Conservation (phyloP, 495 filamentous ascomycete genomes). For the Friedmanniomyces simplex region DNA sequence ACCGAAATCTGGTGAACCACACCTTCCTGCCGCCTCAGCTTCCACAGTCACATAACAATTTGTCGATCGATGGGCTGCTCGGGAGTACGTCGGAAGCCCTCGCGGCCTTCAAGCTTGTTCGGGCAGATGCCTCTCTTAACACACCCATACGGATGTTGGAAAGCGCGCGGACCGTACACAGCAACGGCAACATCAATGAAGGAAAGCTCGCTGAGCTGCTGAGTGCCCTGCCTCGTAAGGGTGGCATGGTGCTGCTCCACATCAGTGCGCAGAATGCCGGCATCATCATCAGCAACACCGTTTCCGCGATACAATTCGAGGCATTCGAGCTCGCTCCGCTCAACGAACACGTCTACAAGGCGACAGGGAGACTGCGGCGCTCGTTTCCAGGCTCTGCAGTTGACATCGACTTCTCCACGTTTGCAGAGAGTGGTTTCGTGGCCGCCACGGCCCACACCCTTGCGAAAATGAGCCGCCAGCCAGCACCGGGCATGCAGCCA, state of each 20-base stretch:
- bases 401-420: constrained; percentile 25
- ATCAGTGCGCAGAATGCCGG: constrained; percentile 52
- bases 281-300: constrained; percentile 36
- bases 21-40: constrained; percentile 50
- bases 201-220: neutral
- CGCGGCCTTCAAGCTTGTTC: neutral
- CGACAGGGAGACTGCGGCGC: constrained; percentile 41
- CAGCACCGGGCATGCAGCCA: constrained; percentile 30
- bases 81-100: neutral
- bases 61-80: neutral
- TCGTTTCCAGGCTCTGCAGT: constrained; percentile 46
- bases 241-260: constrained; percentile 21
- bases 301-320: constrained; percentile 35
- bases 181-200: neutral
- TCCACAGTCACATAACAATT: constrained; percentile 33
- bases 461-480: constrained; percentile 35
- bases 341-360: constrained; percentile 38
- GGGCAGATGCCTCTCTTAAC: neutral
- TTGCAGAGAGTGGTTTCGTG: constrained; percentile 33
- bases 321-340: constrained; percentile 47
- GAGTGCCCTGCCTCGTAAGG: neutral
- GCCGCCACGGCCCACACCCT: constrained; percentile 35
- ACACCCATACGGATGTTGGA: too few relatives aligned
- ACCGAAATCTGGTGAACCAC: constrained; percentile 32
- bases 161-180: neutral